phyloP scores from a whole-genome alignment of 2,329 filamentous ascomycete species.

The Ophiocordyceps polyrhachis-furcata region DNA sequence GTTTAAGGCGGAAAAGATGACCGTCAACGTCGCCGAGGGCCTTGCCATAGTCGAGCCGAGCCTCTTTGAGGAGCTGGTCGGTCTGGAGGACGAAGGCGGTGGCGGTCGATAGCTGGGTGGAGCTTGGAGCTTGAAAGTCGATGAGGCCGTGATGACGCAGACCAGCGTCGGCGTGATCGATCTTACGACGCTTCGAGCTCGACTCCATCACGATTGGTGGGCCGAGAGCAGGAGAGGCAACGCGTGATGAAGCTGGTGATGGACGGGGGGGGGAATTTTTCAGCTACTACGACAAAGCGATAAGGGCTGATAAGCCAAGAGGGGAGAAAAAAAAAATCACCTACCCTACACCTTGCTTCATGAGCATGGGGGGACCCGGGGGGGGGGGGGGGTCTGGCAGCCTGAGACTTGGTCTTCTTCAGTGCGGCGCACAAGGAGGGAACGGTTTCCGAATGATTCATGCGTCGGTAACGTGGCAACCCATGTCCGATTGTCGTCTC shows the following conservation, averaged over 20 bases:
- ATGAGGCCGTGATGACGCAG: conserved; percentile 18
- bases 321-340: too few species aligned
- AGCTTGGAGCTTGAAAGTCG: conserved; percentile 20
- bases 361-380: too few species aligned
- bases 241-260: neutral
- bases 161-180: conserved; percentile 19
- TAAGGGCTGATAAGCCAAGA: conserved; percentile 8
- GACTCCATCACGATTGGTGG: conserved; percentile 20
- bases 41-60: conserved; percentile 31
- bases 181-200: conserved; percentile 28
- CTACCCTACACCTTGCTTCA: neutral
- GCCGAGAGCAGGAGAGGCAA: too few species aligned
- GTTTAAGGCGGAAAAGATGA: conserved; percentile 32
- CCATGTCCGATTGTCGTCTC: neutral
- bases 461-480: neutral
- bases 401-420: neutral
- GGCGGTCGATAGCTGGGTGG: conserved; percentile 23
- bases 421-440: neutral
- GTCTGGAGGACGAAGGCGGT: conserved; percentile 41
- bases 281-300: conserved; percentile 7
- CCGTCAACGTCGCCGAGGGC: conserved; percentile 28
- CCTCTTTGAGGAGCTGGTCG: conserved; percentile 37
- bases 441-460: neutral
- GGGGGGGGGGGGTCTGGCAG: too few species aligned
- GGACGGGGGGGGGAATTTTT: conserved; percentile 2